A percentile compares a stretch with the other conserved stretches of the same genome.
Conservation (phyloP, 352 stramenopile species). For the Hyaloperonospora brassicae region DNA sequence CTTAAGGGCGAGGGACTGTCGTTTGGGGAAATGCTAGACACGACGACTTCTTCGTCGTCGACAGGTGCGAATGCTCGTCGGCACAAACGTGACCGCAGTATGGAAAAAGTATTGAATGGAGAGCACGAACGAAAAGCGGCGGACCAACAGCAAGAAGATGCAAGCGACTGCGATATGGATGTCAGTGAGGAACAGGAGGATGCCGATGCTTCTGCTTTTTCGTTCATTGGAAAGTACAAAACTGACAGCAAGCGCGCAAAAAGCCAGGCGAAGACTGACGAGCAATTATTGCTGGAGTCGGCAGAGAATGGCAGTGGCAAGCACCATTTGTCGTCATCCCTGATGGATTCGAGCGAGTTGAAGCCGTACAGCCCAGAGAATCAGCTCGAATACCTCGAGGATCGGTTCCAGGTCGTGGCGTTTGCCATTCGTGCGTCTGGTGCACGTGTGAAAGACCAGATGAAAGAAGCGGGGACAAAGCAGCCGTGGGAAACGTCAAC, state of each 20-base stretch:
- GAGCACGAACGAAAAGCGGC: conserved; percentile 14
- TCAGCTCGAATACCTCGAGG: conserved; percentile 84
- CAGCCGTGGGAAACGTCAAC: conserved; percentile 69
- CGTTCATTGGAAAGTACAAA: conserved; percentile 69
- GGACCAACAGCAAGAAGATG: conserved; percentile 8
- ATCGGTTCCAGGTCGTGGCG: conserved; percentile 84
- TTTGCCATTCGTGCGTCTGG: conserved; percentile 79
- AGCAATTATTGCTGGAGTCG: conserved; percentile 20
- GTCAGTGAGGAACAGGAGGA: conserved; percentile 24
- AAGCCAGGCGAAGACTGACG: conserved; percentile 19
- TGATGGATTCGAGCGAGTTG: conserved; percentile 49
- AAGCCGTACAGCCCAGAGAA: conserved; percentile 78
- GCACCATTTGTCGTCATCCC: conserved; percentile 28
- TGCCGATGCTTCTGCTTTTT: conserved; percentile 37
- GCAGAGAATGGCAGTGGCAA: conserved; percentile 19
- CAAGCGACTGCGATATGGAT: conserved; percentile 34
- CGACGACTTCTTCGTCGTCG: conserved; percentile 8
- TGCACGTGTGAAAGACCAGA: conserved; percentile 80
- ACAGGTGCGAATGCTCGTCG: conserved; percentile 6
- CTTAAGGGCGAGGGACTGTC: conserved; percentile 63
- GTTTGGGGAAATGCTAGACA: conserved; percentile 53
- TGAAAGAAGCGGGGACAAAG: conserved; percentile 84
- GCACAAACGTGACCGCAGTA: conserved; percentile 22
- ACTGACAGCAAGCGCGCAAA: conserved; percentile 21
- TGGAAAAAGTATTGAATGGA: conserved; percentile 12